Percentiles rank a stretch among this genome's conserved stretches.
Evolutionary conservation across 139 green algal genomes (phyloP).

Genomic region (Gonium pectorale): DNA sequence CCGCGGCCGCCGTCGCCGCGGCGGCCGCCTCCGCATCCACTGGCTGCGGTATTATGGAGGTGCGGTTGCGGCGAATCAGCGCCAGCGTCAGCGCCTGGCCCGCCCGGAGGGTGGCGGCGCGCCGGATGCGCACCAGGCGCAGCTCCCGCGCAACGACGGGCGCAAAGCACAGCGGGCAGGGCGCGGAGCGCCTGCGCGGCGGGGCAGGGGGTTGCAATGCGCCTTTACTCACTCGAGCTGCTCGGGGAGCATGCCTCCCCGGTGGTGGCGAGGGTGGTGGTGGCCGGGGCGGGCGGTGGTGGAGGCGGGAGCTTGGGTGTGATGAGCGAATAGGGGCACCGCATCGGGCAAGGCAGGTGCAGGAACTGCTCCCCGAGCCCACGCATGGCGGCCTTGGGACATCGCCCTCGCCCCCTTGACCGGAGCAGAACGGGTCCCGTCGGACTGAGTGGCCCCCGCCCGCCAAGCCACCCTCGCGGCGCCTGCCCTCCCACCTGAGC

Average conservation of each 20-base stretch:
- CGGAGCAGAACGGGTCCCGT: no score
- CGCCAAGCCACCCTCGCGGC: not conserved
- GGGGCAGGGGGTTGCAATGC: not conserved
- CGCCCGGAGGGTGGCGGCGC: conserved; percentile 19
- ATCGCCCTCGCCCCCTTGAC: no score
- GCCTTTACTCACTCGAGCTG: no score
- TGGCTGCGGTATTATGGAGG: conserved; percentile 59
- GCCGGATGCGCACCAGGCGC: conserved; percentile 66
- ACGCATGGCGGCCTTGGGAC: no score
- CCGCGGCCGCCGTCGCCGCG: not conserved
- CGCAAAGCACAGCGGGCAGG: conserved; percentile 80
- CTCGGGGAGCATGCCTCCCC: no score
- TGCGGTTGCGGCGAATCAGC: conserved; percentile 63
- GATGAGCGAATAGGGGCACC: no score
- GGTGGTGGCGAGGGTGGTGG: no score
- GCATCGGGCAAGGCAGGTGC: no score
- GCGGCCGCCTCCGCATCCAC: conserved; percentile 2
- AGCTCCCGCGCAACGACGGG: conserved; percentile 81
- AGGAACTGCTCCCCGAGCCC: no score
- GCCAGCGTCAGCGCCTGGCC: conserved; percentile 60
- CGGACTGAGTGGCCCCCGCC: not conserved
- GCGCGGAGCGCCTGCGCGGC: conserved; percentile 55
- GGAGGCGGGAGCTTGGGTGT: not conserved
- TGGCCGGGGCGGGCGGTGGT: no score
- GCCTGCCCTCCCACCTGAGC: conserved; percentile 51